phyloP scores from a whole-genome alignment of 345 rosid genomes.

The Rubroshorea leprosula region DNA sequence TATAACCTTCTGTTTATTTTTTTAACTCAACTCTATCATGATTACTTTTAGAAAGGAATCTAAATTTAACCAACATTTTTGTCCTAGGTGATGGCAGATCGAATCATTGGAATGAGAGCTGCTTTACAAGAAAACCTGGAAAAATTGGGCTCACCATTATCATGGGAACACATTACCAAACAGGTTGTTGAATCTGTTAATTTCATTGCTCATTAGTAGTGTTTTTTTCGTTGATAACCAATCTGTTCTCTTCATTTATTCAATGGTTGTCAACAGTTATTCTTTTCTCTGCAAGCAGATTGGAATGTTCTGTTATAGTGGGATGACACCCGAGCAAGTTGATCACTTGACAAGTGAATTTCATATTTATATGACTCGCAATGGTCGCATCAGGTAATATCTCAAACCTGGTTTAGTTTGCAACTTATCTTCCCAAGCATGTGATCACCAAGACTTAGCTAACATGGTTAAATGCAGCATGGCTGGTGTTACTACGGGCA shows the following conservation, averaged over 20 bases:
- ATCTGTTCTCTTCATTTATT: too few relatives aligned
- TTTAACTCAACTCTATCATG: too few relatives aligned
- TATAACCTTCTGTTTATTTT: too few relatives aligned
- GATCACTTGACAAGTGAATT: conserved; percentile 71
- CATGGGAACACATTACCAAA: conserved; percentile 89
- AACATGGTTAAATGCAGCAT: conserved; percentile 43
- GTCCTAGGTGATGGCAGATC: conserved; percentile 81
- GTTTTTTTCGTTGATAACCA: too few relatives aligned
- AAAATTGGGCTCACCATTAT: conserved; percentile 64
- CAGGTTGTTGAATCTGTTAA: conserved; percentile 40
- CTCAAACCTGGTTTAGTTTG: background rate
- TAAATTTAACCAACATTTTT: background rate
- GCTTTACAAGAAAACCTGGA: conserved; percentile 76
- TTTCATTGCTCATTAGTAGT: too few relatives aligned
- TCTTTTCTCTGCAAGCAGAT: conserved; percentile 42
- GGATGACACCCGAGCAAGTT: conserved; percentile 84
- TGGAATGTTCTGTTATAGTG: conserved; percentile 98
- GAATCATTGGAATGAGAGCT: conserved; percentile 89
- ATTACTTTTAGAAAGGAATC: background rate
- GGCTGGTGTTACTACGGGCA: conserved; percentile 90
- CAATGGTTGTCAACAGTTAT: background rate
- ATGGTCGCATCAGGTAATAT: conserved; percentile 80
- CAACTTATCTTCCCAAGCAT: background rate
- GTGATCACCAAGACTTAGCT: background rate
- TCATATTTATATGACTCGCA: conserved; percentile 88